Evolutionary conservation across 768 basidiomycete genomes (phyloP).

Genomic region (Termitomyces sp.): DNA sequence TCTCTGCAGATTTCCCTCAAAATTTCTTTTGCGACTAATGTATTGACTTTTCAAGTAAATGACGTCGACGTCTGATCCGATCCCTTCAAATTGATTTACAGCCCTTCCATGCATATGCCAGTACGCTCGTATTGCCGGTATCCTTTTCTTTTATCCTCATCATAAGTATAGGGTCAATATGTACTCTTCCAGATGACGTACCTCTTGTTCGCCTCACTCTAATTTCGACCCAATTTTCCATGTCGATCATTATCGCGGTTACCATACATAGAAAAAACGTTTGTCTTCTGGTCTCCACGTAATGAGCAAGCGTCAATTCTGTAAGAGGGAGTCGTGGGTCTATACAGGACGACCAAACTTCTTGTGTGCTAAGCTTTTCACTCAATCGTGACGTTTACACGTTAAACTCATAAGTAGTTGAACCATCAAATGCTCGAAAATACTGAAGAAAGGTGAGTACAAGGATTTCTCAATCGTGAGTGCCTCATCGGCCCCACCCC

Average conservation of each 20-base stretch:
- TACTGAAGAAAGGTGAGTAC: not conserved
- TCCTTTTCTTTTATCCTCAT: not conserved
- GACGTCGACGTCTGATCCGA: constrained; percentile 1
- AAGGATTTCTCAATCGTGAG: not conserved
- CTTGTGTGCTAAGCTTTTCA: not conserved
- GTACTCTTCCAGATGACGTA: not conserved
- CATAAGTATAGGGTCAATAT: not conserved
- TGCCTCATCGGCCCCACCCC: not conserved
- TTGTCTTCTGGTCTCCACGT: not conserved
- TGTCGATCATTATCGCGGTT: not conserved
- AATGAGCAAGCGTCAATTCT: not conserved
- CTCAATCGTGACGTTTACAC: not conserved
- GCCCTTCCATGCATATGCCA: not conserved
- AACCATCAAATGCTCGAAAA: not conserved
- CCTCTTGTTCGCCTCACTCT: not conserved
- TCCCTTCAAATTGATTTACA: not conserved
- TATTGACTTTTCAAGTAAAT: not conserved
- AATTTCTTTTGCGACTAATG: not conserved
- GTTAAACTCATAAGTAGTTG: not conserved
- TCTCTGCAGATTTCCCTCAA: not conserved
- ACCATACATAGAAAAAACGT: not conserved
- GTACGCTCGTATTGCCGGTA: not conserved
- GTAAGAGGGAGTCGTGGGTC: not conserved
- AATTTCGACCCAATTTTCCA: not conserved
- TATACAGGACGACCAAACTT: not conserved